Base-by-base conservation (phyloP, 2,329 filamentous ascomycete species). In the Fusarium anthophilum region DNA sequence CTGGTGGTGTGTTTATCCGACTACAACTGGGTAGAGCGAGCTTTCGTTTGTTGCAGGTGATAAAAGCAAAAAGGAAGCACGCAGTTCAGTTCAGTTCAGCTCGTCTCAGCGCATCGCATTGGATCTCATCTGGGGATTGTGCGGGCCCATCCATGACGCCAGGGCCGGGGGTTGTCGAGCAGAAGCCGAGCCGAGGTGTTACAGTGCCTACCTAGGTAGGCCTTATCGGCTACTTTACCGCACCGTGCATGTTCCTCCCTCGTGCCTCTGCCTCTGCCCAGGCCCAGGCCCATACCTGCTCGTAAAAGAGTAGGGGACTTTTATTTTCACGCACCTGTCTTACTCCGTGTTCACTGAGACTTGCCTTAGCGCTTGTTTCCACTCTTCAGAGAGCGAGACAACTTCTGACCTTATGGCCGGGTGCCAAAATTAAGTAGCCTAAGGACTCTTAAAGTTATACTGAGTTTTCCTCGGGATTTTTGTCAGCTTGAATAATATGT, bases 121-220 rank as follows among this genome's bases (percentile, higher is more conserved):
- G 50, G n/a, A 53, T 63, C 57, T 47, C 38, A 62, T 74, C 74
- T 53, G 70, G 74, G 72, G 65, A 51, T 73, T 59, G 61, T 61
- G 74, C 63, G 71, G 71, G 72, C 65, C 70, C 72, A 69, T 55
- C 63, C 76, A 78, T 78, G 73, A 74, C 66, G 76, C 73, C 47
- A 63, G 55, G 67, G 63, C 64, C 66, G 58, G 50, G 58, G 68
- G 35, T 73, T 58, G 56, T 61, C 43, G 43, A 74, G 64, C 55
- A 50, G 63, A 69, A 70, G 75, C 76, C 76, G 76, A 78, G 76
- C 76, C 76, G 76, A 78, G 76, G 76, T 70, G 66, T 72, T 63
- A 45, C 47, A 57, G 48, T 57, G 61, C 48, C 53, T 69, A 53
- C 48, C 53, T 69, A n/a, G n/a, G n/a, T n/a, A 53, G 58, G 55